phyloP scores from a whole-genome alignment of 306 rosid genomes.

The Prunus armeniaca region DNA sequence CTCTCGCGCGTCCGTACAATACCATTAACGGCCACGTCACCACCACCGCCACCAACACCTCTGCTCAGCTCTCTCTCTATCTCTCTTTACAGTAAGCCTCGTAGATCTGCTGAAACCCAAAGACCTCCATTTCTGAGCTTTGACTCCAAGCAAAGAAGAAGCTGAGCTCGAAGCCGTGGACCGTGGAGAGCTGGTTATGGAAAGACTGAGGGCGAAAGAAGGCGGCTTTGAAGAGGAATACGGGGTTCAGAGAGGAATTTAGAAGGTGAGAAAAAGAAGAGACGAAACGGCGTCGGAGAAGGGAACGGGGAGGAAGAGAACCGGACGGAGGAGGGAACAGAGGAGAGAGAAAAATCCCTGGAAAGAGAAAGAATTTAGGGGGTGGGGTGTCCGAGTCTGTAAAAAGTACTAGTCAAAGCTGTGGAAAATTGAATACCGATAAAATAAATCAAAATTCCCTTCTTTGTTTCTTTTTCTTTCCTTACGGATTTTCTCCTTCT shows the following conservation, averaged over 20 bases:
- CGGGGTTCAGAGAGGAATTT: slow-evolving; percentile 11
- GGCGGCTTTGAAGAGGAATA: neutral
- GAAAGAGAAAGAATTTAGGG: slow-evolving; percentile 42
- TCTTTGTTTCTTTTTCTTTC: neutral
- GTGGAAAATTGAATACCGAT: slow-evolving; percentile 21
- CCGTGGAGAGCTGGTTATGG: slow-evolving; percentile 12
- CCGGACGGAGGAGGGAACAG: slow-evolving; percentile 33
- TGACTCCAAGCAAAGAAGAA: slow-evolving; percentile 9
- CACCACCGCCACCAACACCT: slow-evolving; percentile 19
- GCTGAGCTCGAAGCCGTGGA: slow-evolving; percentile 14
- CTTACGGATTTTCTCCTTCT: neutral
- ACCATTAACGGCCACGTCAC: slow-evolving; percentile 69
- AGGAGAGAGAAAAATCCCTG: slow-evolving; percentile 52
- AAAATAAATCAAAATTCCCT: neutral
- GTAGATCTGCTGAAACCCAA: slow-evolving; percentile 53
- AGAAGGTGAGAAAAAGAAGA: slow-evolving; percentile 5
- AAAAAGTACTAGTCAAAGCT: slow-evolving; percentile 64
- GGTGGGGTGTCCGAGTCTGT: slow-evolving; percentile 24
- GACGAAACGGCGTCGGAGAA: slow-evolving; percentile 32
- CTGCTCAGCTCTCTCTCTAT: slow-evolving; percentile 17
- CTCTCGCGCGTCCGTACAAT: slow-evolving; percentile 52
- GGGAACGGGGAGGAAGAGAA: slow-evolving; percentile 12
- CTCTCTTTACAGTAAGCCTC: slow-evolving; percentile 19
- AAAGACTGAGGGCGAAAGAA: slow-evolving; percentile 8
- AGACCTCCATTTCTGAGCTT: slow-evolving; percentile 39